Evolutionary conservation across 2,329 filamentous ascomycete species (phyloP).

Genomic region (Teratosphaeria zuluensis): DNA sequence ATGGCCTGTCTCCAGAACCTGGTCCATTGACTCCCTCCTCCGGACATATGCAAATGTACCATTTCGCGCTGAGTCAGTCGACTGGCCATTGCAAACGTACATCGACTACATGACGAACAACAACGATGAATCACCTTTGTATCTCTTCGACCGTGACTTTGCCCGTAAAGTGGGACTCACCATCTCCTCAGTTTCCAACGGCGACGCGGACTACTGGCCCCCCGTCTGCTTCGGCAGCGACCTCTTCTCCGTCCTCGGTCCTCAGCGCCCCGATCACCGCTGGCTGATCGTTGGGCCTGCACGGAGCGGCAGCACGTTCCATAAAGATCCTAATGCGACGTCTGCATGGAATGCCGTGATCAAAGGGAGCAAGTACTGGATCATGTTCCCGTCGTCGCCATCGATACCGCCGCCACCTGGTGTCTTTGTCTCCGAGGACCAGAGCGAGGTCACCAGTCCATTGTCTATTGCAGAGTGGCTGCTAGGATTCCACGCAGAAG

Average conservation of each 20-base stretch:
- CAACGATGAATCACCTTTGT: constrained; percentile 78
- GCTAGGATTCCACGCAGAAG: constrained; percentile 76
- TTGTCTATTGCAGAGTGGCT: constrained; percentile 97
- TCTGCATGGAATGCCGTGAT: constrained; percentile 93
- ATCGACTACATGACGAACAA: constrained; percentile 70
- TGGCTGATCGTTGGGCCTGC: constrained; percentile 89
- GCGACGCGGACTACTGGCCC: constrained; percentile 59
- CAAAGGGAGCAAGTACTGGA: constrained; percentile 90
- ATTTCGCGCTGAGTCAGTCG: constrained; percentile 86
- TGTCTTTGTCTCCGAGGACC: constrained; percentile 80
- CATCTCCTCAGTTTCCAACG: constrained; percentile 32
- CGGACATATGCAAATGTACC: constrained; percentile 53
- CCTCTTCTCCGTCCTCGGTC: constrained; percentile 67
- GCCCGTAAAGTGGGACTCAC: constrained; percentile 72
- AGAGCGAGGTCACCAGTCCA: constrained; percentile 86
- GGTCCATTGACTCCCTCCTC: constrained; percentile 62
- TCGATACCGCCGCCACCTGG: constrained; percentile 63
- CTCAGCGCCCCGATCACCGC: constrained; percentile 72
- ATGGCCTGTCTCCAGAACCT: constrained; percentile 69
- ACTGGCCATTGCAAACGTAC: constrained; percentile 81
- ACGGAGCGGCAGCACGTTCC: constrained; percentile 84
- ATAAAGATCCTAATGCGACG: constrained; percentile 66
- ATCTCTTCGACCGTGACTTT: constrained; percentile 83
- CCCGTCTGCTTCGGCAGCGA: constrained; percentile 81
- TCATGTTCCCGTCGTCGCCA: constrained; percentile 78